Percentiles rank a stretch among this genome's conserved stretches.
Evolutionary conservation across 768 basidiomycete genomes (phyloP).

Genomic region (Heimioporus sp.): DNA sequence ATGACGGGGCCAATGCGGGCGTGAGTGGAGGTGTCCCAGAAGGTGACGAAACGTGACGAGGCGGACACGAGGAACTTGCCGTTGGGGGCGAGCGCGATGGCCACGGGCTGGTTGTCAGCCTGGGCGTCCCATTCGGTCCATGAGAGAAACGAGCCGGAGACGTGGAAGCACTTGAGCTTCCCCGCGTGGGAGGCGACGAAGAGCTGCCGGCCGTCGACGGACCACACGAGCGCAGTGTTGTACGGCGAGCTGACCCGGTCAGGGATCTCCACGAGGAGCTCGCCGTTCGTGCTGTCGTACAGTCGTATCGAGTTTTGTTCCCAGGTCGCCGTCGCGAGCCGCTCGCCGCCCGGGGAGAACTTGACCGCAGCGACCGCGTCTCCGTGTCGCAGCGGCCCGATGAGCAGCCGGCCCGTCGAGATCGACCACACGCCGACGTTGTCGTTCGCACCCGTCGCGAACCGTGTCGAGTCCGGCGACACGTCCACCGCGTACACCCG

Average conservation of each 20-base stretch:
- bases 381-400: constrained; percentile 4
- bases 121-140: constrained; percentile 1
- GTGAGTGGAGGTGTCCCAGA: constrained; percentile 7
- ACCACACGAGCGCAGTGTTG: constrained; percentile 4
- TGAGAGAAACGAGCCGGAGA: constrained; percentile 1
- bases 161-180: constrained; percentile 5
- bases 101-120: background rate
- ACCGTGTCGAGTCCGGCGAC: constrained; percentile 7
- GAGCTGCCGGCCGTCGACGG: background rate
- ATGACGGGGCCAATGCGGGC: background rate
- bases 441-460: constrained; percentile 2
- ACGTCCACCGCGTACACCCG: constrained; percentile 5
- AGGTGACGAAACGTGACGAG: background rate
- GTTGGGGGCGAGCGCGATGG: constrained; percentile 2
- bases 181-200: constrained; percentile 2
- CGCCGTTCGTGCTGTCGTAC: constrained; percentile 1
- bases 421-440: constrained; percentile 3
- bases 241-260: constrained; percentile 6
- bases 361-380: constrained; percentile 1
- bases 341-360: constrained; percentile 26
- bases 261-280: constrained; percentile 2
- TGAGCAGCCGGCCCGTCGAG: background rate
- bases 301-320: constrained; percentile 2
- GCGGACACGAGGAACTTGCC: constrained; percentile 1
- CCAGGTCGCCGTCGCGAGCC: constrained; percentile 13